Conservation (phyloP, 2,329 filamentous ascomycete genomes). For the Alternaria viburni region DNA sequence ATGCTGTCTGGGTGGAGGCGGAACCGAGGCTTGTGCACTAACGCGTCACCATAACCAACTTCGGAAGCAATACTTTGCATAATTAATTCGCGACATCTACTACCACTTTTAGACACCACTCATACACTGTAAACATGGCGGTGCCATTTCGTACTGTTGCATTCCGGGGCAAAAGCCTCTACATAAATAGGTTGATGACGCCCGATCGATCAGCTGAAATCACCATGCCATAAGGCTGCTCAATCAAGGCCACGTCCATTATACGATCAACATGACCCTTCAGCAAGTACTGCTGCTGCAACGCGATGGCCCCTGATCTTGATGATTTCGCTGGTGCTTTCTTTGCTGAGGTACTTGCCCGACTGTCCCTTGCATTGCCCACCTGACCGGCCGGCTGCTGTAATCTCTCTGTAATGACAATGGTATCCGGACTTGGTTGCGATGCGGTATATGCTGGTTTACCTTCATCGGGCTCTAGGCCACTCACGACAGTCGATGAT, state of each 20-base stretch:
- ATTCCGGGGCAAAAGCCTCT: slow-evolving; percentile 1
- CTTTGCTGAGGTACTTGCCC: slow-evolving; percentile 45
- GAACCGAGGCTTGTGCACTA: background rate
- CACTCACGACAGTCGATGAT: slow-evolving; percentile 80
- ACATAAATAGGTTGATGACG: slow-evolving; percentile 83
- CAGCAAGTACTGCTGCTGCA: slow-evolving; percentile 85
- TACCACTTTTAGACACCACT: background rate
- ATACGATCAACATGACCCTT: slow-evolving; percentile 88
- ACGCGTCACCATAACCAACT: background rate
- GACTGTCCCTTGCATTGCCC: slow-evolving; percentile 30
- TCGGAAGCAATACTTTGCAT: background rate
- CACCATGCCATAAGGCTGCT: slow-evolving; percentile 90
- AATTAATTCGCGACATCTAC: background rate
- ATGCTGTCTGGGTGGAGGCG: background rate
- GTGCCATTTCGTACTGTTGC: background rate
- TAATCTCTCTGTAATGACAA: slow-evolving; percentile 48
- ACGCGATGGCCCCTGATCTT: slow-evolving; percentile 87
- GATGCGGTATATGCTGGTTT: slow-evolving; percentile 69
- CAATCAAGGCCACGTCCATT: slow-evolving; percentile 84
- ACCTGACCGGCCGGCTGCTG: slow-evolving; percentile 28
- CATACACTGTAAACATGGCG: background rate
- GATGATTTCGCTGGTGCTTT: slow-evolving; percentile 58
- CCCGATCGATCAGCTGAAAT: slow-evolving; percentile 88
- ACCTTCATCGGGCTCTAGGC: slow-evolving; percentile 71
- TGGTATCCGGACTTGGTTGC: slow-evolving; percentile 50